Percentiles rank a stretch among this genome's conserved stretches.
phyloP scores from a whole-genome alignment of 2,329 filamentous ascomycete genomes.

The Cordyceps cicadae region DNA sequence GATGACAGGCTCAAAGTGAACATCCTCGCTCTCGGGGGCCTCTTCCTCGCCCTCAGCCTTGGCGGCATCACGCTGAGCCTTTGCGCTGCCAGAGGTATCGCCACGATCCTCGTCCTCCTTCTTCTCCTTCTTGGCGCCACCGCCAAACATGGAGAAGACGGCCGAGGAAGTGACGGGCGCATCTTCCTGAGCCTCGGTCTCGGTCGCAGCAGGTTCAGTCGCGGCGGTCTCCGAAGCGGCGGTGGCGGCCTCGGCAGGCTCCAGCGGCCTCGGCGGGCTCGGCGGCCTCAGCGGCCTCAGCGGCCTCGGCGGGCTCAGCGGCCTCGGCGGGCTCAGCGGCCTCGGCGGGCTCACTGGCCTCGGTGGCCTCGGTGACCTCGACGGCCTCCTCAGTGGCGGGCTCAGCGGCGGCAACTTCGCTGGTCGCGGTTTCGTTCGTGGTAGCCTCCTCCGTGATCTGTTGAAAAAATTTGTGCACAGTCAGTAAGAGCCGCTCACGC shows the following conservation, averaged over 20 bases:
- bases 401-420: background rate
- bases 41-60: conserved; percentile 62
- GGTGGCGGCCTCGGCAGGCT: too few species aligned
- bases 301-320: conserved; percentile 7
- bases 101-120: conserved; percentile 77
- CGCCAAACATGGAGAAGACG: conserved; percentile 98
- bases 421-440: conserved; percentile 13
- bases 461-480: background rate
- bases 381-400: conserved; percentile 14
- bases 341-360: background rate
- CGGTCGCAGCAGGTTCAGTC: conserved; percentile 11
- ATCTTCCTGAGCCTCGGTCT: conserved; percentile 18
- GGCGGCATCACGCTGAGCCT: conserved; percentile 59
- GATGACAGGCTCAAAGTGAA: conserved; percentile 95
- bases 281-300: conserved; percentile 14
- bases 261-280: too few species aligned
- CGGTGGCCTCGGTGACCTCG: conserved; percentile 14
- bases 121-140: conserved; percentile 93
- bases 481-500: background rate
- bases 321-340: conserved; percentile 14
- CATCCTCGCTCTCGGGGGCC: conserved; percentile 78
- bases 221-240: background rate
- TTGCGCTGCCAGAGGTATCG: conserved; percentile 82
- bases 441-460: background rate
- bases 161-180: conserved; percentile 49